Percentiles rank a stretch among this genome's conserved stretches.
phyloP scores from a whole-genome alignment of 164 flowering plant genomes.

The Litsea cubeba region DNA sequence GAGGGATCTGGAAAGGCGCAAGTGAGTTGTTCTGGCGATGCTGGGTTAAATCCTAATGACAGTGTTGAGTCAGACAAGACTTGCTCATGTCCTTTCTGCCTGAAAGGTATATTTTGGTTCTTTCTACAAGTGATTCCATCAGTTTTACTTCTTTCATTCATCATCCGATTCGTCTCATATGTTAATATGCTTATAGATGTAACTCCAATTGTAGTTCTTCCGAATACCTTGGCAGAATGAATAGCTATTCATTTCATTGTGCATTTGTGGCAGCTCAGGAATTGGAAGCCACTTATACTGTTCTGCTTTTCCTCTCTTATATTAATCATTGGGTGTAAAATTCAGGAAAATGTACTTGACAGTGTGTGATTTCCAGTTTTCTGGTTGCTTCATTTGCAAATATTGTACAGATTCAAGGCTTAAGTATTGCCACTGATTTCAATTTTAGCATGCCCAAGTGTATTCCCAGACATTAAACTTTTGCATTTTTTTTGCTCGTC shows the following conservation, averaged over 20 bases:
- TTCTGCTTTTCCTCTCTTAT: background rate
- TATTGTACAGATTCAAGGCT: background rate
- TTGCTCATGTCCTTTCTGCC: constrained; percentile 84
- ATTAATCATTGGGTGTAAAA: too few relatives aligned
- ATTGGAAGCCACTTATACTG: too few relatives aligned
- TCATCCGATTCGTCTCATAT: background rate
- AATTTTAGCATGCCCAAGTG: background rate
- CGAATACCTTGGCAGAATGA: background rate
- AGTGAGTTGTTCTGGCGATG: constrained; percentile 12
- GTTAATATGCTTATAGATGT: background rate
- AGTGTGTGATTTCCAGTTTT: too few relatives aligned
- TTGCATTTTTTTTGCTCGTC: background rate
- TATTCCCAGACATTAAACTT: background rate
- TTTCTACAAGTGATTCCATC: background rate
- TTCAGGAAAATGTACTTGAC: too few relatives aligned
- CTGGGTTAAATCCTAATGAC: constrained; percentile 18
- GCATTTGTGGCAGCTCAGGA: too few relatives aligned
- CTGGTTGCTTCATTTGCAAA: too few relatives aligned
- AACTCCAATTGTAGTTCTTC: background rate
- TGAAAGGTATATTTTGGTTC: constrained; percentile 53
- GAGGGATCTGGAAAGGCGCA: constrained; percentile 26
- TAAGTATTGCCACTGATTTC: background rate
- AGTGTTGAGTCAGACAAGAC: constrained; percentile 36
- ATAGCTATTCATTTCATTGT: too few relatives aligned
- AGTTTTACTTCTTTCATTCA: background rate